These are phyloP conservation scores for Castanospermum australe DNA, from an alignment of 306 rosid species.

Conservation along the genomic window DNA sequence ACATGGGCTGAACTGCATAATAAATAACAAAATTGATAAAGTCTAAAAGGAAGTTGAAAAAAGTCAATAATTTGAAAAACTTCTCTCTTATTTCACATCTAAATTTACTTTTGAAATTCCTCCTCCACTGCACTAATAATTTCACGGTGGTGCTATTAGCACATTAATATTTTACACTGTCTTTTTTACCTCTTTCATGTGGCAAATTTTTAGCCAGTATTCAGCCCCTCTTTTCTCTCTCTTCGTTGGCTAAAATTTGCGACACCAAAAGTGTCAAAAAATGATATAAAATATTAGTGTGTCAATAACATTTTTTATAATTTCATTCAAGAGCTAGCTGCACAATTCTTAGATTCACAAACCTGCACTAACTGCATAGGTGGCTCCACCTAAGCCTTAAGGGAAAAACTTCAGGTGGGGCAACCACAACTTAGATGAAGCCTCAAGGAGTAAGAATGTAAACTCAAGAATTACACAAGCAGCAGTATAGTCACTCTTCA, in stretches of 20 bases:
- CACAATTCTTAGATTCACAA: not conserved
- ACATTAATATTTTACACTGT: not conserved
- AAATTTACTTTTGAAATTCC: not conserved
- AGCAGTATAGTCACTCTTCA: not conserved
- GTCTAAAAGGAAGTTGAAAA: not conserved
- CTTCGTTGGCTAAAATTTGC: no score
- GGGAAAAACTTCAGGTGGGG: not conserved
- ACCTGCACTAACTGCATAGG: not conserved
- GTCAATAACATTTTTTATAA: no score
- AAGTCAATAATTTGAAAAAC: not conserved
- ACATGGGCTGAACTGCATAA: constrained; percentile 32
- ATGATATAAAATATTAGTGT: no score
- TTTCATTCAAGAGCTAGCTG: not conserved
- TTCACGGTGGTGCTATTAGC: not conserved
- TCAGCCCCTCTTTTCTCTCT: no score
- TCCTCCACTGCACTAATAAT: not conserved
- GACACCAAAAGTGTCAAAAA: no score
- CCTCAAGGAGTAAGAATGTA: not conserved
- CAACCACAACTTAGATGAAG: not conserved
- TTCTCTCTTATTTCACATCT: not conserved
- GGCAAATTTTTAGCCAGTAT: no score
- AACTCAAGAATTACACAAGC: not conserved
- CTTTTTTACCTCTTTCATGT: no score
- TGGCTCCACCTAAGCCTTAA: not conserved
- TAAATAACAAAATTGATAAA: not conserved